Evolutionary conservation across 768 basidiomycete species (phyloP).

Genomic region (Dentipellis fragilis): DNA sequence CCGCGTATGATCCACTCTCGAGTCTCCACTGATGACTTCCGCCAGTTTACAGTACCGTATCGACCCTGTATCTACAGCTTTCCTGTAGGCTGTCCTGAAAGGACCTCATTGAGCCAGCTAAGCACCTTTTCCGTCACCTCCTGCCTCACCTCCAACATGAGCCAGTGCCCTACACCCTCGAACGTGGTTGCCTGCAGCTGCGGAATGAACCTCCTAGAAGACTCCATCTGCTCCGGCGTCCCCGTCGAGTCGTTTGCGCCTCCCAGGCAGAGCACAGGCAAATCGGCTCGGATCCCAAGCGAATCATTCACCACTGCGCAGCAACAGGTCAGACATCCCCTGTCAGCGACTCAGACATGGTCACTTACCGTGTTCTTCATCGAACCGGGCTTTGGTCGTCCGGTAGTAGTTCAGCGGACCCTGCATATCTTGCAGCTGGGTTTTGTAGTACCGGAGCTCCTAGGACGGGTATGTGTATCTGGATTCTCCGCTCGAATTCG

Average conservation of each 20-base stretch:
- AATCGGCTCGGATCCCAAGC: neutral
- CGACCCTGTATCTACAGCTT: too few species aligned
- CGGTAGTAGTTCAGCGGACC: slow-evolving; percentile 77
- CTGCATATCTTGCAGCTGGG: slow-evolving; percentile 41
- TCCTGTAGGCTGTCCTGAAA: neutral
- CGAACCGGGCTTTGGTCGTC: slow-evolving; percentile 45
- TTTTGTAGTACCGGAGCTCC: slow-evolving; percentile 47
- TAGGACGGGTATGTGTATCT: slow-evolving; percentile 14
- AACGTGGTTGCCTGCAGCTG: slow-evolving; percentile 41
- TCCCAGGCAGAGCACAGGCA: slow-evolving; percentile 7
- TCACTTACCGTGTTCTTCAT: slow-evolving; percentile 46
- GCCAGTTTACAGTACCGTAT: too few species aligned
- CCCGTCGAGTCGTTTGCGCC: slow-evolving; percentile 8
- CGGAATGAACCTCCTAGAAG: slow-evolving; percentile 39
- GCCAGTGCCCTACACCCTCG: slow-evolving; percentile 56
- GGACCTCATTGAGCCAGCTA: neutral
- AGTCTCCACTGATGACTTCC: too few species aligned
- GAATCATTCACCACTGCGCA: neutral
- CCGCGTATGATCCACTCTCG: too few species aligned
- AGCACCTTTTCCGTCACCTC: slow-evolving; percentile 30
- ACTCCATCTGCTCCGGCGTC: slow-evolving; percentile 29
- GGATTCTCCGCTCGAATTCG: neutral
- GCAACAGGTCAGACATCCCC: neutral
- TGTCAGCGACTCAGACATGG: neutral
- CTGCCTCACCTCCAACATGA: slow-evolving; percentile 54